phyloP scores from a whole-genome alignment of 768 basidiomycete species.

The Boletus reticulatus region DNA sequence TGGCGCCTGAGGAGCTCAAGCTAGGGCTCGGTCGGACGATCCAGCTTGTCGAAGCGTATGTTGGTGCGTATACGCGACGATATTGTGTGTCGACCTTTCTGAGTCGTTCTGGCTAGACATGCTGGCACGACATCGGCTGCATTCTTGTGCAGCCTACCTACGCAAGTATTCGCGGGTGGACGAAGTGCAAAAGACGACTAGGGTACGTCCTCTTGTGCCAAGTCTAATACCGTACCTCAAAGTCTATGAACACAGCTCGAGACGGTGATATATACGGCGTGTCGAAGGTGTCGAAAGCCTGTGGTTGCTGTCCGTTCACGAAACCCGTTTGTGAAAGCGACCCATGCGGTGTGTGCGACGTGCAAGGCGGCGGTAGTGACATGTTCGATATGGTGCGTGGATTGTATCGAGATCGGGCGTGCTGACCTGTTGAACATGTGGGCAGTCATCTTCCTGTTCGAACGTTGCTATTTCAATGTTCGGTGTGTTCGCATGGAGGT shows the following conservation, averaged over 20 bases:
- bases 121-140: constrained; percentile 57
- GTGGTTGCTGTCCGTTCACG: constrained; percentile 39
- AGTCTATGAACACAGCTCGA: constrained; percentile 47
- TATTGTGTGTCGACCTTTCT: not conserved
- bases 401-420: not conserved
- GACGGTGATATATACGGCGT: constrained; percentile 68
- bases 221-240: not conserved
- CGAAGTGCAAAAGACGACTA: constrained; percentile 49
- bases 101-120: constrained; percentile 44
- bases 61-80: constrained; percentile 46
- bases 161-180: constrained; percentile 59
- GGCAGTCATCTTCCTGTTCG: constrained; percentile 74
- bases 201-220: constrained; percentile 37
- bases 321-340: constrained; percentile 34
- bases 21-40: constrained; percentile 43
- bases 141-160: constrained; percentile 70
- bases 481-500: constrained; percentile 76
- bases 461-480: constrained; percentile 68
- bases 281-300: constrained; percentile 68
- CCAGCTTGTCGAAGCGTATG: constrained; percentile 67
- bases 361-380: constrained; percentile 49
- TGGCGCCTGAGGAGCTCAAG: constrained; percentile 58
- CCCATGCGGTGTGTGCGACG: constrained; percentile 52
- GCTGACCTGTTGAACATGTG: too few relatives aligned
- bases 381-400: constrained; percentile 74